Evolutionary conservation across 306 rosid genomes (phyloP).

Genomic region (Vicia villosa): DNA sequence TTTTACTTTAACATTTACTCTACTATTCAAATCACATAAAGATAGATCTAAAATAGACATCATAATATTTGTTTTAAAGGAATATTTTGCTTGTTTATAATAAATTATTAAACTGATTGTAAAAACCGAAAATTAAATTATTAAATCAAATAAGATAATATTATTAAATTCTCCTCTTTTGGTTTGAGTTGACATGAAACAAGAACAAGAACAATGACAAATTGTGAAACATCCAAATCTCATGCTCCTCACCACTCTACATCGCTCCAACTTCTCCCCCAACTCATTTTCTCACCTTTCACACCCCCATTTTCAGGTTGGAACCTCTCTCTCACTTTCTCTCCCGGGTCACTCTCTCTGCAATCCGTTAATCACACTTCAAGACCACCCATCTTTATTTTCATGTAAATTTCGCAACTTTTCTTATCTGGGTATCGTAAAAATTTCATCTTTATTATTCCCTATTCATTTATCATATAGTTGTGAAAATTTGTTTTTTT

Average conservation of each 20-base stretch:
- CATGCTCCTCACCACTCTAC: background rate
- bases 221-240: background rate
- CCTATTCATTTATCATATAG: background rate
- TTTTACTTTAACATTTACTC: no score
- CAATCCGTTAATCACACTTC: background rate
- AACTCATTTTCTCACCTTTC: background rate
- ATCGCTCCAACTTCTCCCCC: background rate
- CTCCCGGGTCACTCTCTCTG: background rate
- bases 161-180: background rate
- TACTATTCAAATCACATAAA: no score
- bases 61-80: no score
- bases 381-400: conserved; percentile 8
- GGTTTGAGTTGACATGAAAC: conserved; percentile 6
- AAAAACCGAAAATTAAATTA: background rate
- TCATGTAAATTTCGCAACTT: conserved; percentile 37
- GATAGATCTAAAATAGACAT: no score
- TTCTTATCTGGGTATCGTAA: conserved; percentile 23
- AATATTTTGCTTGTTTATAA: no score
- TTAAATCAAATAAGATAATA: background rate
- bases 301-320: background rate
- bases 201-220: background rate
- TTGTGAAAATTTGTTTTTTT: background rate
- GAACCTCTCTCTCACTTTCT: background rate
- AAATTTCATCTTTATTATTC: background rate
- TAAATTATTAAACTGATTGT: background rate